Evolutionary conservation across 129 eudicot genomes (phyloP).

Genomic region (Centella asiatica): DNA sequence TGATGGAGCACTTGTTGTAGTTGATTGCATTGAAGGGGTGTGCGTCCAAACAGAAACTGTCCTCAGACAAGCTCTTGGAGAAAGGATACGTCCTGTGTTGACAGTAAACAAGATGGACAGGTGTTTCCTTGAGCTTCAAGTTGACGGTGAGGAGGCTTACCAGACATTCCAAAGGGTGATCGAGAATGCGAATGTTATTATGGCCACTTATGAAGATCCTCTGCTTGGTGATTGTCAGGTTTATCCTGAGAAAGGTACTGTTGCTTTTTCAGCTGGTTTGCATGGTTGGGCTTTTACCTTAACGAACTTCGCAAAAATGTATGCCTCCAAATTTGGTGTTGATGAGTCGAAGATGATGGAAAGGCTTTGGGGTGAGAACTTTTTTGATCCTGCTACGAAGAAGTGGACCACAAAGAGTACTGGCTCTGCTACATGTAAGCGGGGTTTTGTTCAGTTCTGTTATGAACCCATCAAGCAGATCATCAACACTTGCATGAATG

Average conservation of each 20-base stretch:
- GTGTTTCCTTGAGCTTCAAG: slow-evolving; percentile 64
- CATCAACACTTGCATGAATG: slow-evolving; percentile 47
- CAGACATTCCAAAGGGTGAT: slow-evolving; percentile 55
- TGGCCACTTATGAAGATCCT: slow-evolving; percentile 57
- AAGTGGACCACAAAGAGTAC: slow-evolving; percentile 55
- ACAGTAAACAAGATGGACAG: slow-evolving; percentile 67
- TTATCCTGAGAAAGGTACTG: slow-evolving; percentile 62
- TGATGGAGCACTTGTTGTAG: slow-evolving; percentile 61
- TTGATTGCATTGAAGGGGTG: slow-evolving; percentile 65
- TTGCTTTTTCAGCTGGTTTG: slow-evolving; percentile 58
- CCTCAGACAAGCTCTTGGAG: slow-evolving; percentile 65
- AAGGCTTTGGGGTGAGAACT: slow-evolving; percentile 58
- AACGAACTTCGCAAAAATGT: slow-evolving; percentile 50
- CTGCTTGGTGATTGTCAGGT: slow-evolving; percentile 32
- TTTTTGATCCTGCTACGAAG: slow-evolving; percentile 39
- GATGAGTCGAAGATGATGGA: slow-evolving; percentile 64
- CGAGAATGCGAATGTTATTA: slow-evolving; percentile 40
- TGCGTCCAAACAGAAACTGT: slow-evolving; percentile 67
- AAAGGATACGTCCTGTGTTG: slow-evolving; percentile 51
- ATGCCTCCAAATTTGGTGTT: slow-evolving; percentile 55
- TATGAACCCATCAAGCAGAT: slow-evolving; percentile 57
- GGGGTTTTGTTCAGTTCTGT: slow-evolving; percentile 66
- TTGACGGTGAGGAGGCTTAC: slow-evolving; percentile 64
- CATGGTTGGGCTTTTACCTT: slow-evolving; percentile 42
- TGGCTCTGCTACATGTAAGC: slow-evolving; percentile 38